A percentile compares a stretch with the other conserved stretches of the same genome.
These are phyloP conservation scores for Zea luxurians DNA, from an alignment of 176 grass and related monocot species.

Conservation along the genomic window DNA sequence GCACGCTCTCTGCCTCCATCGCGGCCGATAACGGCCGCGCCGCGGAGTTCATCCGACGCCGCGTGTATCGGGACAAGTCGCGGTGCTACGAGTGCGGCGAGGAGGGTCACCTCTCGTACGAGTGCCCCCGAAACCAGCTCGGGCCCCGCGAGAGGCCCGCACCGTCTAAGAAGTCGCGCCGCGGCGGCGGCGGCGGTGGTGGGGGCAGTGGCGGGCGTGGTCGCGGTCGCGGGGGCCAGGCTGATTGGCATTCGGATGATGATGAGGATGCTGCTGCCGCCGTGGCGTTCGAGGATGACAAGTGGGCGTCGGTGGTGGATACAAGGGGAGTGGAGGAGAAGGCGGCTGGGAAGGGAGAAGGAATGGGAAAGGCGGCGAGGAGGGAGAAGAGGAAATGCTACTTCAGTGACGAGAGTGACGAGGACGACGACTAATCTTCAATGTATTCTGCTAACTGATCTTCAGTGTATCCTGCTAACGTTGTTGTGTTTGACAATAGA, in stretches of 20 bases:
- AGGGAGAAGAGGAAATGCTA: slow-evolving; percentile 91
- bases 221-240: background rate
- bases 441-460: background rate
- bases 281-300: slow-evolving; percentile 50
- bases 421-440: slow-evolving; percentile 62
- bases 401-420: slow-evolving; percentile 95
- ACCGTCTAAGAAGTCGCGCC: slow-evolving; percentile 48
- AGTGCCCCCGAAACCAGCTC: slow-evolving; percentile 92
- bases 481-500: slow-evolving; percentile 24
- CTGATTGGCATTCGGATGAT: slow-evolving; percentile 35
- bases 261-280: slow-evolving; percentile 26
- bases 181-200: background rate
- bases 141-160: slow-evolving; percentile 73
- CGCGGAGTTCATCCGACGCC: slow-evolving; percentile 82
- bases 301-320: slow-evolving; percentile 63
- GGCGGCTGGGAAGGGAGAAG: slow-evolving; percentile 38
- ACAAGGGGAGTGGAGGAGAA: slow-evolving; percentile 51
- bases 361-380: slow-evolving; percentile 37
- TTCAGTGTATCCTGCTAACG: slow-evolving; percentile 1
- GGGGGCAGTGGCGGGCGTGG: background rate
- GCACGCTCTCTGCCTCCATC: slow-evolving; percentile 72
- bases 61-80: slow-evolving; percentile 87
- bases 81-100: slow-evolving; percentile 87
- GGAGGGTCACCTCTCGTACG: slow-evolving; percentile 86
- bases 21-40: slow-evolving; percentile 86